These are phyloP conservation scores for Triticum monococcum DNA, from an alignment of 176 grass and related monocot species.

Conservation along the genomic window DNA sequence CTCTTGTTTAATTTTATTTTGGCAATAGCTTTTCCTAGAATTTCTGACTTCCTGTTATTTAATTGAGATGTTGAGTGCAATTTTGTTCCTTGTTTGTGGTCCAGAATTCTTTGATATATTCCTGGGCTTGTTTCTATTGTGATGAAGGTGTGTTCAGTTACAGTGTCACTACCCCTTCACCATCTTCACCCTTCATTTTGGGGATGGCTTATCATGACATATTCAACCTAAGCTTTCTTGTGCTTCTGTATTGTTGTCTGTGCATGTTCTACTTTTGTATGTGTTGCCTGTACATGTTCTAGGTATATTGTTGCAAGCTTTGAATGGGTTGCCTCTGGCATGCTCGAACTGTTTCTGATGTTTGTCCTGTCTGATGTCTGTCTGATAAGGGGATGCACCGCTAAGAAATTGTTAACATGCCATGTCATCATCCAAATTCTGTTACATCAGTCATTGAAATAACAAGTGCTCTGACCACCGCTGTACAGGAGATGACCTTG, in stretches of 20 bases:
- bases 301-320: not conserved
- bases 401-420: too few species aligned
- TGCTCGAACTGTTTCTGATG: not conserved
- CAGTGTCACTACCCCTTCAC: not conserved
- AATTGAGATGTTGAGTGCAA: not conserved
- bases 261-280: not conserved
- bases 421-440: too few species aligned
- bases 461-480: not conserved
- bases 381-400: too few species aligned
- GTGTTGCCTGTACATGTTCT: not conserved
- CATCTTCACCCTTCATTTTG: too few species aligned
- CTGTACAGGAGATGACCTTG: conserved; percentile 74
- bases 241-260: not conserved
- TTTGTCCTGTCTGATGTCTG: not conserved
- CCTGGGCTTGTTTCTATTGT: not conserved
- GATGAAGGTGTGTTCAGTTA: not conserved
- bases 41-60: not conserved
- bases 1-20: not conserved
- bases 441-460: not conserved
- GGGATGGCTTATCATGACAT: not conserved
- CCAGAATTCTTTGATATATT: not conserved
- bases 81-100: not conserved
- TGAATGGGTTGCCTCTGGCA: not conserved
- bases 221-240: not conserved
- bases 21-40: not conserved